Base-by-base conservation (phyloP, 257 asterid species). In the Gentiana macrophylla region DNA sequence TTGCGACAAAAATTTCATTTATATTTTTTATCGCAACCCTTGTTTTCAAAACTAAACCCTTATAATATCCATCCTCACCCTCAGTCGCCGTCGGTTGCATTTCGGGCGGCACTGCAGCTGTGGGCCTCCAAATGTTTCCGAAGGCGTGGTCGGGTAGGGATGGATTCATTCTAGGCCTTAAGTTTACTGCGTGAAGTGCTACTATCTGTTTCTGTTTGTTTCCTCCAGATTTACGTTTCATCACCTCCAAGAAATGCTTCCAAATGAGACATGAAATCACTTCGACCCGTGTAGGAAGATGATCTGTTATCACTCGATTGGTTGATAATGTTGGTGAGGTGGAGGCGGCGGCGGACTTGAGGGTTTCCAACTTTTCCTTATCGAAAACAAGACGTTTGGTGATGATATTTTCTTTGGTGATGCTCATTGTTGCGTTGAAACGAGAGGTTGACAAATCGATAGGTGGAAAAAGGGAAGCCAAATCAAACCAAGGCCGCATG, bases 241-340 rank as follows among this genome's bases (percentile, higher is more conserved):
- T 24, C 0, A 15, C 45, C 1, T 59, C 50, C 41, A 71, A 53
- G 49, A 71, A 49, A 12, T 57, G 56, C 37, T 48, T 62, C 82
- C 80, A 77, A 5, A 82, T 51, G 32, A 64, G 77, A 11, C 74
- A 67, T 0, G 80, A 70, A 5, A 77, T 67, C 6, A 68, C 71
- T 61, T 79, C 86, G 6, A 82, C 79, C 8, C 84, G 57, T 33
- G 77, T 79, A 2, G 78, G 79, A 50, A 64, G 60, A n/a, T 65
- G 24, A 24, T 60, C 46, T 41, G 32, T 0, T 24, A n/a, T 3
- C 63, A 59, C 57, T 51, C 52, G 24, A 7, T 56, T 10, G 62
- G 24, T 5, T 24, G 24, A 24, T 24, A 24, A 24, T 24, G 24
- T 24, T 24, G 24, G 24, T 24, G 24, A 24, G 24, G 24, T 24